Evolutionary conservation across 1,284 basidiomycete genomes (phyloP).

Genomic region (Austroboletus niveus): DNA sequence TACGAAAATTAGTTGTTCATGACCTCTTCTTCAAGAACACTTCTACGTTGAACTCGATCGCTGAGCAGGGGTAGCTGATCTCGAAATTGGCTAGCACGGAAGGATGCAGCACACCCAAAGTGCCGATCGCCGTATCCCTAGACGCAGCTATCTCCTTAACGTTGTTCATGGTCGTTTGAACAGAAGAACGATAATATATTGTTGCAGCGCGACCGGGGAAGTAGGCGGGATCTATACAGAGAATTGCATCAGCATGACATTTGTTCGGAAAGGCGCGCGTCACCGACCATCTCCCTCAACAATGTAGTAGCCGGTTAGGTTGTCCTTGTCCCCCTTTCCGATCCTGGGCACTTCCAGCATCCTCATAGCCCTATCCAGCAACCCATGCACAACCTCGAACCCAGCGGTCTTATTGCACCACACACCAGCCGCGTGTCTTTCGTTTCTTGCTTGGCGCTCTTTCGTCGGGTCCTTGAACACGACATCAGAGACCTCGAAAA

Average conservation of each 20-base stretch:
- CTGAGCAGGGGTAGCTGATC: conserved; percentile 93
- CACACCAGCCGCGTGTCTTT: conserved; percentile 83
- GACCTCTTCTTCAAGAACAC: conserved; percentile 76
- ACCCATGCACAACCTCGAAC: conserved; percentile 95
- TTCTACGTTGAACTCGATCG: conserved; percentile 91
- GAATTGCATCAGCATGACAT: conserved; percentile 2
- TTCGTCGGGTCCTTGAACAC: conserved; percentile 80
- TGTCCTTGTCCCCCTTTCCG: conserved; percentile 51
- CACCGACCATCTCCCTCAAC: conserved; percentile 75
- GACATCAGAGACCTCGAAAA: conserved; percentile 95
- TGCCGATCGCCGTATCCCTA: conserved; percentile 74
- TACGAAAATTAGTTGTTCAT: conserved; percentile 38
- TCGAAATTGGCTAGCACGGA: conserved; percentile 90
- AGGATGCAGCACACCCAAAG: conserved; percentile 88
- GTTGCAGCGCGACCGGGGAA: conserved; percentile 94
- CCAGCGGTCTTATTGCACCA: conserved; percentile 97
- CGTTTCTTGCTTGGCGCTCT: conserved; percentile 88
- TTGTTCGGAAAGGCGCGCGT: not conserved
- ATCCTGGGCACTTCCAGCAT: conserved; percentile 90
- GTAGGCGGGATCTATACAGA: conserved; percentile 75
- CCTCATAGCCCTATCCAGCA: conserved; percentile 93
- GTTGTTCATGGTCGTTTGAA: conserved; percentile 11
- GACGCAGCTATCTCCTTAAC: conserved; percentile 24
- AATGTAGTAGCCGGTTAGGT: conserved; percentile 86
- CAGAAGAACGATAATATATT: conserved; percentile 77